These are phyloP conservation scores for Diplotaxis tenuifolia DNA, from an alignment of 345 rosid species.

Conservation along the genomic window DNA sequence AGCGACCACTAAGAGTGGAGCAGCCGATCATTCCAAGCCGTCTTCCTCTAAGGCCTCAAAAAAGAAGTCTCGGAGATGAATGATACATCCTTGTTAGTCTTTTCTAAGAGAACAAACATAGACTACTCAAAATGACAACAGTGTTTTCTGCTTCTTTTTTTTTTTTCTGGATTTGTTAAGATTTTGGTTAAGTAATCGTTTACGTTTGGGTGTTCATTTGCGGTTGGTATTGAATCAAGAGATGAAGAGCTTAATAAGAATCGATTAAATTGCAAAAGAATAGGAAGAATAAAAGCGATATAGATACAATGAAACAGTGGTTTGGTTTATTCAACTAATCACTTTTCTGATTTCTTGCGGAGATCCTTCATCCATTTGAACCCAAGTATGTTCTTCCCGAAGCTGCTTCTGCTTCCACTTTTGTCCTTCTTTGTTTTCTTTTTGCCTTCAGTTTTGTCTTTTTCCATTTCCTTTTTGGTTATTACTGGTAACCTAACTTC, in stretches of 20 bases:
- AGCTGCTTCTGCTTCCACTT: slow-evolving; percentile 23
- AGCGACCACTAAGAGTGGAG: slow-evolving; percentile 16
- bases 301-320: neutral
- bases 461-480: neutral
- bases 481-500: slow-evolving; percentile 21
- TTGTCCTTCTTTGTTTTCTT: slow-evolving; percentile 13
- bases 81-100: neutral
- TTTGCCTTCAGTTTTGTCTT: slow-evolving; percentile 12
- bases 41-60: slow-evolving; percentile 81
- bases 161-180: slow-evolving; percentile 16
- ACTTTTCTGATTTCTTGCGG: slow-evolving; percentile 35
- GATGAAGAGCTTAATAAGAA: neutral
- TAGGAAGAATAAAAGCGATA: neutral
- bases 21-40: slow-evolving; percentile 50
- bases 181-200: slow-evolving; percentile 17
- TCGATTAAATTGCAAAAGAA: neutral
- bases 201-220: neutral
- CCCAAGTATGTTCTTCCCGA: slow-evolving; percentile 19
- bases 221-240: neutral
- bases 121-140: neutral
- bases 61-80: slow-evolving; percentile 82
- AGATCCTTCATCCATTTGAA: slow-evolving; percentile 38
- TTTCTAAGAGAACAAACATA: neutral
- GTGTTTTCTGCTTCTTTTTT: neutral
- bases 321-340: neutral